Evolutionary conservation across 768 basidiomycete genomes (phyloP).

Genomic region (Leccinum aurantiacum): DNA sequence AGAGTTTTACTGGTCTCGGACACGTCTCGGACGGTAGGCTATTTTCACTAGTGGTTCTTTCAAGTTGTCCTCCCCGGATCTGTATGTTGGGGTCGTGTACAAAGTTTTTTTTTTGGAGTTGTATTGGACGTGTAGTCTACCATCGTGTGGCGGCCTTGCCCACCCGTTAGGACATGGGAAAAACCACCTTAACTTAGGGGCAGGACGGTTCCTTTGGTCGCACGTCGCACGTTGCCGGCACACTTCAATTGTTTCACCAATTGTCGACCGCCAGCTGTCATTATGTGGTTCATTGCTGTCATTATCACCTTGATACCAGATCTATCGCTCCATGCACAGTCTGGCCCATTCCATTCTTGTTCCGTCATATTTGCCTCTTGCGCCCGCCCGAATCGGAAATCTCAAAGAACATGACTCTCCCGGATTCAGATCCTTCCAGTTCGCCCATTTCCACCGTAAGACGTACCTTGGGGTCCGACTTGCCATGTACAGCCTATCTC

Average conservation of each 20-base stretch:
- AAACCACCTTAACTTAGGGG: no score
- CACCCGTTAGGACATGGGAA: no score
- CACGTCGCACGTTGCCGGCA: slow-evolving; percentile 29
- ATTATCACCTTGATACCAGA: slow-evolving; percentile 22
- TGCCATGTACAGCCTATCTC: slow-evolving; percentile 17
- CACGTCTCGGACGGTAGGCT: no score
- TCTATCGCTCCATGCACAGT: slow-evolving; percentile 14
- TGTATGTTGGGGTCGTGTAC: no score
- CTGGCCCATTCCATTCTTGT: slow-evolving; percentile 11
- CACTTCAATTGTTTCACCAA: slow-evolving; percentile 31
- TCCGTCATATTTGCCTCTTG: slow-evolving; percentile 19
- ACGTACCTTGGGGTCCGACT: slow-evolving; percentile 7
- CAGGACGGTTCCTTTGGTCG: slow-evolving; percentile 10
- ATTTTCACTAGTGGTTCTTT: no score
- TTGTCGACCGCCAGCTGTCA: slow-evolving; percentile 14
- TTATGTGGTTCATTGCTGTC: slow-evolving; percentile 14
- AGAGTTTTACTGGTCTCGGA: no score
- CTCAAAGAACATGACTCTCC: slow-evolving; percentile 27
- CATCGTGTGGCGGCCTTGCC: no score
- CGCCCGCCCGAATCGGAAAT: slow-evolving; percentile 32
- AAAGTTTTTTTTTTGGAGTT: no score
- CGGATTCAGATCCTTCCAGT: slow-evolving; percentile 20
- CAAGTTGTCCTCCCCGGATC: no score
- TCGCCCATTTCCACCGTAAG: slow-evolving; percentile 2
- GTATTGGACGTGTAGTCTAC: no score